phyloP scores from a whole-genome alignment of 139 green algal genomes.

The Chlorella sp. region DNA sequence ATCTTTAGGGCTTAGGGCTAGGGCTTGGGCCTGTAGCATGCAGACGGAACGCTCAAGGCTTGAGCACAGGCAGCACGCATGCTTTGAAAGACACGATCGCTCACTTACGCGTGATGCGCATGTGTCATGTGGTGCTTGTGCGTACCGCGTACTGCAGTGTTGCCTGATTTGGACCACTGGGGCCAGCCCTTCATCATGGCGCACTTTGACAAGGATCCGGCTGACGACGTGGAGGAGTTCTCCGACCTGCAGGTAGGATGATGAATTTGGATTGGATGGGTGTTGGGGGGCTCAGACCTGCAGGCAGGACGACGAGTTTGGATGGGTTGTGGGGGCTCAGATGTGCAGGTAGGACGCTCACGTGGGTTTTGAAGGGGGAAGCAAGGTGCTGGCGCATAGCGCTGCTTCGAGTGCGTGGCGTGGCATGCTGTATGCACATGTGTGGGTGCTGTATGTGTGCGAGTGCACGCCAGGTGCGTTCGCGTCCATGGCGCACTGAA shows the following conservation, averaged over 20 bases:
- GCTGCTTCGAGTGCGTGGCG: too few relatives aligned
- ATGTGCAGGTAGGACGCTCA: too few relatives aligned
- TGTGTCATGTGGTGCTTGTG: not conserved
- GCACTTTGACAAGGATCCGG: constrained; percentile 30
- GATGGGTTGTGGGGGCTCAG: too few relatives aligned
- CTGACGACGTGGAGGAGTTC: not conserved
- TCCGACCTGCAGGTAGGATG: not conserved
- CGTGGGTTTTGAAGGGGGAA: not conserved
- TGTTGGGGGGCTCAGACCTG: not conserved
- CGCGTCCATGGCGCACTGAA: too few relatives aligned
- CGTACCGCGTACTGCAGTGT: constrained; percentile 4
- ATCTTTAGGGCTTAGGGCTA: not conserved
- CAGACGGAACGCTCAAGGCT: not conserved
- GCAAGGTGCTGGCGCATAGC: not conserved
- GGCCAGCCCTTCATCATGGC: constrained; percentile 26
- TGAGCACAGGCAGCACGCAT: too few relatives aligned
- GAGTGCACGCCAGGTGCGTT: too few relatives aligned
- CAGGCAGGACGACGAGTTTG: too few relatives aligned
- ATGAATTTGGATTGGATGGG: not conserved
- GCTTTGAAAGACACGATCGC: too few relatives aligned
- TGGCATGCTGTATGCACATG: too few relatives aligned
- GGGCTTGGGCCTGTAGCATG: not conserved
- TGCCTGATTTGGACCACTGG: constrained; percentile 33
- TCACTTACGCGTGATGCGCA: too few relatives aligned
- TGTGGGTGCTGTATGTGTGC: too few relatives aligned